phyloP scores from a whole-genome alignment of 306 rosid species.

The Fagus crenata region DNA sequence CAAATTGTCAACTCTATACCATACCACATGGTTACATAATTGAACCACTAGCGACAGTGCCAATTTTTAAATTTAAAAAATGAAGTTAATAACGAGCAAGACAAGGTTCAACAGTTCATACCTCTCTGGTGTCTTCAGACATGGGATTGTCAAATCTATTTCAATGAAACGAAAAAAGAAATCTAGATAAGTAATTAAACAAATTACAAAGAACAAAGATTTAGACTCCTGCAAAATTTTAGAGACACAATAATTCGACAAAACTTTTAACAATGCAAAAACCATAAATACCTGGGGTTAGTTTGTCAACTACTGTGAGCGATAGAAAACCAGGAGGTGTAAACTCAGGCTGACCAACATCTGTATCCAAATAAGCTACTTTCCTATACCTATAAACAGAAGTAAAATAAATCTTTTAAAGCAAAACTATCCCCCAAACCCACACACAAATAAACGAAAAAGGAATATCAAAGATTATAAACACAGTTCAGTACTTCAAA shows the following conservation, averaged over 20 bases:
- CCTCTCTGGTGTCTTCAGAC: conserved; percentile 89
- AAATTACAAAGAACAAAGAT: conserved; percentile 2
- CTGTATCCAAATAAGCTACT: conserved; percentile 83
- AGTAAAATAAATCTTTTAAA: neutral
- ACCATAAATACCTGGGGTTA: conserved; percentile 54
- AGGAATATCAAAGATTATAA: neutral
- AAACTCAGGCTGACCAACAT: conserved; percentile 95
- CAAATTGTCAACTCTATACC: neutral
- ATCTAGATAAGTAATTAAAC: neutral
- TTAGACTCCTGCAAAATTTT: neutral
- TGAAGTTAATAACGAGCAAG: conserved; percentile 9
- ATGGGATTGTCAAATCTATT: conserved; percentile 77
- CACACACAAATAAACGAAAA: neutral
- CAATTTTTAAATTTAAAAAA: neutral
- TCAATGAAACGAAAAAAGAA: conserved; percentile 12
- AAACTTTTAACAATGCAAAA: conserved; percentile 7
- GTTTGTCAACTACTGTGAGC: conserved; percentile 55
- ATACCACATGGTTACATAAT: too few species aligned
- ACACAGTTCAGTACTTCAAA: neutral
- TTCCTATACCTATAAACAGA: conserved; percentile 41
- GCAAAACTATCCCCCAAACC: neutral
- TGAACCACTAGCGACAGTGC: too few species aligned
- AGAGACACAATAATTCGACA: neutral
- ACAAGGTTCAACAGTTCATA: conserved; percentile 36
- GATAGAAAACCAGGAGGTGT: conserved; percentile 85